A percentile compares a stretch with the other conserved stretches of the same genome.
phyloP scores from a whole-genome alignment of 768 basidiomycete genomes.

The Termitomyces sp. region DNA sequence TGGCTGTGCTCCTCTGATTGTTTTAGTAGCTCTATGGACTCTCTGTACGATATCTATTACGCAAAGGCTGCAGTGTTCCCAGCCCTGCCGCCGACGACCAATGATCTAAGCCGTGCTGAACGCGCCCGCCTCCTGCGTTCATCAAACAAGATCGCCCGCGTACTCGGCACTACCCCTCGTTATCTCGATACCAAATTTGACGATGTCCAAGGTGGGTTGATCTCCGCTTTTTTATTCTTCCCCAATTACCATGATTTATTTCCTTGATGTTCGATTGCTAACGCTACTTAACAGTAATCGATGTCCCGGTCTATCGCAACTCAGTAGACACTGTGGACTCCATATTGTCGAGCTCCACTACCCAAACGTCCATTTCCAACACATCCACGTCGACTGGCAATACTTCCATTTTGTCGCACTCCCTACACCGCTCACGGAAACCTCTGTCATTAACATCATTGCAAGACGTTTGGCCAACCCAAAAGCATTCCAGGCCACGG shows the following conservation, averaged over 20 bases:
- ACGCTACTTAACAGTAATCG: neutral
- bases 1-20: neutral
- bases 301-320: slow-evolving; percentile 8
- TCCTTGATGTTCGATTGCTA: neutral
- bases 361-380: neutral
- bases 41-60: neutral
- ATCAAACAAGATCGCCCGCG: slow-evolving; percentile 52
- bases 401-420: slow-evolving; percentile 10
- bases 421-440: slow-evolving; percentile 8
- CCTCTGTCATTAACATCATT: slow-evolving; percentile 14
- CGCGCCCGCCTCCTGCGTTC: slow-evolving; percentile 52
- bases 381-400: neutral
- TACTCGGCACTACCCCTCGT: slow-evolving; percentile 57
- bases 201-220: slow-evolving; percentile 14
- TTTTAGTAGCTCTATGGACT: neutral
- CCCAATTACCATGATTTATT: neutral
- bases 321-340: slow-evolving; percentile 13
- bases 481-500: slow-evolving; percentile 14
- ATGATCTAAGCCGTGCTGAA: slow-evolving; percentile 43
- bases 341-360: slow-evolving; percentile 16
- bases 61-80: slow-evolving; percentile 30
- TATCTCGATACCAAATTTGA: slow-evolving; percentile 32
- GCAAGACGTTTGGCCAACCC: slow-evolving; percentile 3
- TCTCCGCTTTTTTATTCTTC: neutral
- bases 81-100: slow-evolving; percentile 52